Evolutionary conservation across 176 grass and related monocot species (phyloP).

Genomic region (Olyra latifolia): DNA sequence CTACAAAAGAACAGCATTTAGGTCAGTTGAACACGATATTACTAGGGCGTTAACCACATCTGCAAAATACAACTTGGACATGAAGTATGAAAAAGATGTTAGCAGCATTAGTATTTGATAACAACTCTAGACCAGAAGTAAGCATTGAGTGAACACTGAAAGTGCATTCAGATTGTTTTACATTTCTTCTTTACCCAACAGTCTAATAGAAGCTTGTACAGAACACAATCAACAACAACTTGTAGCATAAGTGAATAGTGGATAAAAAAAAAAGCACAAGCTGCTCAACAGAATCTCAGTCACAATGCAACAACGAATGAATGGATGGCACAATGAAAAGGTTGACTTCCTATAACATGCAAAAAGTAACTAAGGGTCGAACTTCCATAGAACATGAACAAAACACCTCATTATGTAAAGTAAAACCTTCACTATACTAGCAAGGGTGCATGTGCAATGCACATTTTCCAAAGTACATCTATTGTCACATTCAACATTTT

Average conservation of each 20-base stretch:
- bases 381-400: background rate
- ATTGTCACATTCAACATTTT: too few relatives aligned
- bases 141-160: background rate
- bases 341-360: background rate
- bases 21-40: background rate
- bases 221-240: slow-evolving; percentile 17
- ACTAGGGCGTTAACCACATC: slow-evolving; percentile 1
- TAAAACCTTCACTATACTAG: background rate
- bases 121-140: background rate
- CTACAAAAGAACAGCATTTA: slow-evolving; percentile 24
- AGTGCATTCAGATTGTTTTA: slow-evolving; percentile 6
- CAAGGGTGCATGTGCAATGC: too few relatives aligned
- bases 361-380: slow-evolving; percentile 15
- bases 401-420: background rate
- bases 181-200: slow-evolving; percentile 9
- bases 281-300: background rate
- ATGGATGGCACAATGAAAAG: background rate
- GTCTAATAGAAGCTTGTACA: slow-evolving; percentile 7
- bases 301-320: slow-evolving; percentile 3
- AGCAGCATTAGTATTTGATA: slow-evolving; percentile 18
- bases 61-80: background rate
- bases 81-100: slow-evolving; percentile 10
- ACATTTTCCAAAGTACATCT: too few relatives aligned
- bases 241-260: background rate
- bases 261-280: slow-evolving; percentile 14